Evolutionary conservation across 2,329 filamentous ascomycete species (phyloP), one percentile per base, ranked within the genome.

Genomic region (Colletotrichum eleusines): DNA sequence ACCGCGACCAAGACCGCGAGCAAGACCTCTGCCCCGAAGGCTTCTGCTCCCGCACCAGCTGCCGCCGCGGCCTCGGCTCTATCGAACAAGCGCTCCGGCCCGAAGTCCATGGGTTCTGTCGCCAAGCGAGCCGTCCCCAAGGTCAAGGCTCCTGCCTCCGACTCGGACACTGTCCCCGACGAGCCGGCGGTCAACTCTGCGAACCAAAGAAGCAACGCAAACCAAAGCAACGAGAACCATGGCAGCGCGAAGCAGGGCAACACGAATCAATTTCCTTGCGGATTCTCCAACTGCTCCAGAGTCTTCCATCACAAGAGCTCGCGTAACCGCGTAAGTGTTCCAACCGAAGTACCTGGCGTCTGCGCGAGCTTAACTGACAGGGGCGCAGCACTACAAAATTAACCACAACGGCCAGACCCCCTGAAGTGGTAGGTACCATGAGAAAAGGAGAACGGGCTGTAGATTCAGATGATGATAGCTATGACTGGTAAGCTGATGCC

Each of bases 321-420:
- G 16, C 58, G 58, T 7, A 61, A 2, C 6, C 58, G 58, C 8
- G 58, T 61, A n/a, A 9, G 58, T 50, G 3, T 46, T 26, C 7
- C 33, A 9, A 5, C 0, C 1, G 7, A 20, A 20, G 12, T 7
- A 2, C 14, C 3, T 14, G 20, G 2, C 16, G 6, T 3, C 26
- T 20, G 14, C 14, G n/a, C 6, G 20, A 20, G 2, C 42, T 50
- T 26, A 18, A 9, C 42, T 61, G 31, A 50, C 44, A 48, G 31
- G 18, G 8, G 1, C 11, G 18, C 5, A 61, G 58, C 58, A 61
- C 6, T 61, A 61, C n/a, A 61, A 61, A 28, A 2, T 61, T 44
- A 61, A 61, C 8, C 58, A 61, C 23, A 5, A 33, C 20, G n/a
- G 31, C 16, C 42, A 28, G 20, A 28, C 28, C 11, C 28, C 42